Base-by-base conservation (phyloP, 139 green algal genomes). In the Picochlorum sp. region DNA sequence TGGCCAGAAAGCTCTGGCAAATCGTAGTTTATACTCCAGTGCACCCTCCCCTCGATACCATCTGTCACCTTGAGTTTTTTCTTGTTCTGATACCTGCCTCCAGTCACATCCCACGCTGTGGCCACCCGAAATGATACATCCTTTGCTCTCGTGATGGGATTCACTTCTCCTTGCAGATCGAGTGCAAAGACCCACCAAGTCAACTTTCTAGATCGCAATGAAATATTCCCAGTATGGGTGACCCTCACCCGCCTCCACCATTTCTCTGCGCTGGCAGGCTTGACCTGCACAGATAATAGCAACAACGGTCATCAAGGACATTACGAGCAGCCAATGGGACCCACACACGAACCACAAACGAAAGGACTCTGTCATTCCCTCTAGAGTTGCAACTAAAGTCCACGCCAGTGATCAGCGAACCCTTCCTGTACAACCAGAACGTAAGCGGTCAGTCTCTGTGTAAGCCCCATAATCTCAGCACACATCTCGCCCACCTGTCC, bases 181-280 rank as follows among this genome's bases (percentile, higher is more conserved):
- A 77, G 11, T 2, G 70, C 61, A 51, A 77, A 56, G 10, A 77
- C 16, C 70, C 58, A 72, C 49, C 32, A 71, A 6, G 34, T 18
- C 8, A 77, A 49, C 24, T 77, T 77, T 21, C 34, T 55, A 37
- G 57, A 77, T 30, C 70, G 64, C 28, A 77, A 57, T 10, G 34
- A 65, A 11, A 77, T 20, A 30, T 45, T 67, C 64, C 70, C 70
- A 15, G 14, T 30, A 28, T 51, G 41, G 47, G 62, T 55, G 32
- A 72, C 18, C 2, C 57, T 54, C 23, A 77, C 52, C 5, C 70
- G 64, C 9, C 70, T 64, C 70, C 69, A 76, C 45, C 30, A 41
- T 34, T 20, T 24, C 21, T 23, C 14, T 13, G 16, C 4, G 3
- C 23, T 63, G n/a, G 34, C 28, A 6, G 70, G 70, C 57, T 77